Evolutionary conservation across 768 basidiomycete species (phyloP).

Genomic region (Tylopilus subfusipes): DNA sequence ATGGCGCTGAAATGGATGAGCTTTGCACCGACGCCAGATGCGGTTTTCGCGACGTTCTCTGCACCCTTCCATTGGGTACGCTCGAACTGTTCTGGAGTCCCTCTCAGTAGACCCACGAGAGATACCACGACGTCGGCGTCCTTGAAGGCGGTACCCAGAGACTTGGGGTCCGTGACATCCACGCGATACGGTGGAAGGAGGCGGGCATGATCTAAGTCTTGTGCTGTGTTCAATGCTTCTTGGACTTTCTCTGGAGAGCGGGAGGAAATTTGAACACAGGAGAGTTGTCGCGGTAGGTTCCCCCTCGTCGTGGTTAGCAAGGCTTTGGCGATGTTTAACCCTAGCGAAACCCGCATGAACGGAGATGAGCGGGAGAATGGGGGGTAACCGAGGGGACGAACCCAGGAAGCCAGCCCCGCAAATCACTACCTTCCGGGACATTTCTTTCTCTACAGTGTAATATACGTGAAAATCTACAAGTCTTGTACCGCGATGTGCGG

Average conservation of each 20-base stretch:
- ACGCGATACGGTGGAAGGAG: conserved; percentile 42
- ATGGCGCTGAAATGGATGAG: conserved; percentile 70
- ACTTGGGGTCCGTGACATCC: conserved; percentile 51
- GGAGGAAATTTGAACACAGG: conserved; percentile 54
- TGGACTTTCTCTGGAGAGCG: conserved; percentile 48
- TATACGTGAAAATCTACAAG: background rate
- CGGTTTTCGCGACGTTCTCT: conserved; percentile 57
- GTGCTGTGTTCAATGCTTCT: conserved; percentile 28
- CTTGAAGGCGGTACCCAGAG: conserved; percentile 47
- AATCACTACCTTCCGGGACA: conserved; percentile 42
- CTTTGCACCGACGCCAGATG: conserved; percentile 51
- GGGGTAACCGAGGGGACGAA: conserved; percentile 24
- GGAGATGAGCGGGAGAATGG: conserved; percentile 1
- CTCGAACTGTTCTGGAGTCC: conserved; percentile 53
- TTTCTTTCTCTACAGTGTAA: background rate
- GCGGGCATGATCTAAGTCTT: conserved; percentile 30
- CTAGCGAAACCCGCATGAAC: conserved; percentile 30
- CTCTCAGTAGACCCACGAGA: conserved; percentile 66
- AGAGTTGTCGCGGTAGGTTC: conserved; percentile 11
- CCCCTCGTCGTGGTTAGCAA: conserved; percentile 36
- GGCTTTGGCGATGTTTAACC: conserved; percentile 55
- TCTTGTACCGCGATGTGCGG: background rate
- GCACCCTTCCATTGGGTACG: conserved; percentile 62
- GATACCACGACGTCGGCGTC: conserved; percentile 60
- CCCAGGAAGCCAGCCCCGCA: conserved; percentile 65